Conservation (phyloP, 768 basidiomycete genomes). For the Butyriboletus loyo region DNA sequence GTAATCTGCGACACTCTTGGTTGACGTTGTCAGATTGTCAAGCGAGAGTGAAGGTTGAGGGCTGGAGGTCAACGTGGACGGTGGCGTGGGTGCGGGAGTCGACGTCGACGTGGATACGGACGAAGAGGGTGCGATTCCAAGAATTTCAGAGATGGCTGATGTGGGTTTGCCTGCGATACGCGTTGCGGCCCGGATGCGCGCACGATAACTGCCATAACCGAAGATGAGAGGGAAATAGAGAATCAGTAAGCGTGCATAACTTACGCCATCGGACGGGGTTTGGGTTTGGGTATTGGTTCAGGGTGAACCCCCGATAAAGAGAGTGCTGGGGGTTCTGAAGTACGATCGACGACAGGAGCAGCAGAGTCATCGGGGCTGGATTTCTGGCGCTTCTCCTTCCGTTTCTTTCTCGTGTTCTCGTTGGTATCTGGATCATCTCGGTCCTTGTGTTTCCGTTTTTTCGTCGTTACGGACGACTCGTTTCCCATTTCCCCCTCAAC, state of each 20-base stretch:
- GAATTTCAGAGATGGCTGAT: conserved; percentile 82
- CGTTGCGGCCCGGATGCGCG: conserved; percentile 78
- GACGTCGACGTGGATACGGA: conserved; percentile 32
- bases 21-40: conserved; percentile 64
- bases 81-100: conserved; percentile 33
- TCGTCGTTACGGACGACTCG: conserved; percentile 19
- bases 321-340: neutral
- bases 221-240: neutral
- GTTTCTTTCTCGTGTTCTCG: conserved; percentile 24
- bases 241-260: conserved; percentile 2
- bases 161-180: conserved; percentile 69
- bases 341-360: neutral
- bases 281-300: no score
- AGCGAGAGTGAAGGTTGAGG: conserved; percentile 25
- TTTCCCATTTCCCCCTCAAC: conserved; percentile 12
- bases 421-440: conserved; percentile 13
- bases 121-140: conserved; percentile 65
- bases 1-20: conserved; percentile 82
- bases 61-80: conserved; percentile 25
- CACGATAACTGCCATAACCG: conserved; percentile 63
- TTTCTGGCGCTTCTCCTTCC: conserved; percentile 27
- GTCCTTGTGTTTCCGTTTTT: conserved; percentile 31
- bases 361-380: conserved; percentile 27
- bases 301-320: neutral
- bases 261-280: conserved; percentile 32